These are phyloP conservation scores for Steccherinum ochraceum DNA, from an alignment of 768 basidiomycete species.

Conservation along the genomic window DNA sequence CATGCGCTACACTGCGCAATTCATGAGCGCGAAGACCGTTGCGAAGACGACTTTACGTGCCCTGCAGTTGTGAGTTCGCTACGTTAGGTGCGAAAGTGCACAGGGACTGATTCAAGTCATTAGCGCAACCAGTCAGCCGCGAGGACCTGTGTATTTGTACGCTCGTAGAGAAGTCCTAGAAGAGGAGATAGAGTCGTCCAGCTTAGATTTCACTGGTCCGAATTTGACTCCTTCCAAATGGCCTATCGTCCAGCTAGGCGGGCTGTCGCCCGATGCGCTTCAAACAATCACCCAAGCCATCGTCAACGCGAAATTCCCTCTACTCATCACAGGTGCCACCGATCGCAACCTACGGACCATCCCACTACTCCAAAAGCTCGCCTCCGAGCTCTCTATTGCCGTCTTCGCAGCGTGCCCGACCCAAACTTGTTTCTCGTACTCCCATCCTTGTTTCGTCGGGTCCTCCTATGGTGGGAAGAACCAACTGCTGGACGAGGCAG, in stretches of 20 bases:
- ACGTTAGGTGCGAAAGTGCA: background rate
- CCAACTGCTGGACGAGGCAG: conserved; percentile 43
- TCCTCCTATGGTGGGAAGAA: conserved; percentile 43
- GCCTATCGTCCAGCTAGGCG: conserved; percentile 45
- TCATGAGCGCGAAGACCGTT: conserved; percentile 46
- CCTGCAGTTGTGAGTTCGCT: conserved; percentile 49
- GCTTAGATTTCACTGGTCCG: conserved; percentile 16
- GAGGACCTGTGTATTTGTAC: conserved; percentile 72
- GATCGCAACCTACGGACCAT: conserved; percentile 50
- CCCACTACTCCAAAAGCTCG: conserved; percentile 38
- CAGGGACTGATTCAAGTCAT: background rate
- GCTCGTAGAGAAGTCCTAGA: conserved; percentile 68
- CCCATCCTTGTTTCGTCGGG: conserved; percentile 49
- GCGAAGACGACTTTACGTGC: conserved; percentile 49
- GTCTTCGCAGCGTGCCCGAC: conserved; percentile 46
- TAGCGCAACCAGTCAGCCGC: conserved; percentile 65
- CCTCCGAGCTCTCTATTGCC: conserved; percentile 47
- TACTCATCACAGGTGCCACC: conserved; percentile 60
- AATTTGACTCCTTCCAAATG: conserved; percentile 25
- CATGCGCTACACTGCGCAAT: conserved; percentile 61
- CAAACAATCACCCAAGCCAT: conserved; percentile 43
- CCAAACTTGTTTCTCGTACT: conserved; percentile 47
- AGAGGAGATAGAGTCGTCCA: conserved; percentile 42
- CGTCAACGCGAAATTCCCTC: conserved; percentile 41
- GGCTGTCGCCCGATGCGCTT: conserved; percentile 34